Evolutionary conservation across 495 filamentous ascomycete genomes (phyloP).

Genomic region (Halenospora varia): DNA sequence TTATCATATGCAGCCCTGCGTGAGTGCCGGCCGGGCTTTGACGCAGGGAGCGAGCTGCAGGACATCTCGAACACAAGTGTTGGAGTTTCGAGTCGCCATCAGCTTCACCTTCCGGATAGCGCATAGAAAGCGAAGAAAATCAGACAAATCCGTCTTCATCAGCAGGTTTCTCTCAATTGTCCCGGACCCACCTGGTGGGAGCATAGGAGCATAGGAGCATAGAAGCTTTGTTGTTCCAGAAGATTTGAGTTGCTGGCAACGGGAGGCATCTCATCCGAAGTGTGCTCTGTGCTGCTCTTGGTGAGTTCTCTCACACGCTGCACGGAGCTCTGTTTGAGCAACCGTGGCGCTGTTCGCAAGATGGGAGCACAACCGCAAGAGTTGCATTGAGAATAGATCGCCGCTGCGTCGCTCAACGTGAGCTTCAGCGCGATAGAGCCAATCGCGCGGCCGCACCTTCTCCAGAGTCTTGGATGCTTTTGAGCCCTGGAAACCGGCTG

Average conservation of each 20-base stretch:
- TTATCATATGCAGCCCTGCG: neutral
- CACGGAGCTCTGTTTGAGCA: constrained; percentile 16
- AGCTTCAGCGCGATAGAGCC: neutral
- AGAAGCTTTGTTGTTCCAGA: neutral
- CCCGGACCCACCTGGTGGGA: neutral
- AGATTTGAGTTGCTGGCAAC: neutral
- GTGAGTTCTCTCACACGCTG: constrained; percentile 4
- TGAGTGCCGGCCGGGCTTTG: neutral
- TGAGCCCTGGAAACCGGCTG: neutral
- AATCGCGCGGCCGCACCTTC: neutral
- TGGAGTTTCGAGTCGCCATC: neutral
- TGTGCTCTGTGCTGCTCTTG: neutral
- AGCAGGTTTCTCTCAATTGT: neutral
- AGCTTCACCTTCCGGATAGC: neutral
- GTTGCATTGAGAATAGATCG: constrained; percentile 21
- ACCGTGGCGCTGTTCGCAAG: constrained; percentile 12
- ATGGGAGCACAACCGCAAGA: constrained; percentile 1
- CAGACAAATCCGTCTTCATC: neutral
- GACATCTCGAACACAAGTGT: constrained; percentile 1
- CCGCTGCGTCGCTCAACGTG: no score
- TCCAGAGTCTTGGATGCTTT: constrained; percentile 1
- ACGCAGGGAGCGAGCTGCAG: neutral
- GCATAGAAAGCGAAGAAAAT: neutral
- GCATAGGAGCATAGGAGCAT: neutral
- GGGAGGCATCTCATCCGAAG: constrained; percentile 19